Evolutionary conservation across 192 early-diverging fungal species (phyloP).

Genomic region (Rhizophagus sp.): DNA sequence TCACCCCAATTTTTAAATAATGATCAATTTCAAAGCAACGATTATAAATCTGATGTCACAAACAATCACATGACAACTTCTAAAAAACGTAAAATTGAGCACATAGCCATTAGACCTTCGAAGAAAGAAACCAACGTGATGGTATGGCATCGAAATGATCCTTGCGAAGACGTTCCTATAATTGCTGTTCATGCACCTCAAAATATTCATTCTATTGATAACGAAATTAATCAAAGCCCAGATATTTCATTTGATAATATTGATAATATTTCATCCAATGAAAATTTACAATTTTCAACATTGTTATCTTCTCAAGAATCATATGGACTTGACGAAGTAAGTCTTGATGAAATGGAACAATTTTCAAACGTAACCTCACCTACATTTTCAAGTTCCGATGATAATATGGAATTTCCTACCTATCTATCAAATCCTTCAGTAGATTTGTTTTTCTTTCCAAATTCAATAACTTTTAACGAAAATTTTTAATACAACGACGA

Average conservation of each 20-base stretch:
- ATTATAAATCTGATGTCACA: neutral
- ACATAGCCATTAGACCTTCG: neutral
- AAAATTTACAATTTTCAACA: neutral
- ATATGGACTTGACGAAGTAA: neutral
- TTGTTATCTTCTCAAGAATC: neutral
- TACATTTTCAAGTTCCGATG: neutral
- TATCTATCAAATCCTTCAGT: neutral
- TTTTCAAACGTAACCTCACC: neutral
- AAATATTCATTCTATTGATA: neutral
- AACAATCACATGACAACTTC: neutral
- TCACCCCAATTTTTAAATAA: neutral
- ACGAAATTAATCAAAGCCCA: neutral
- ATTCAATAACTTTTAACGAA: neutral
- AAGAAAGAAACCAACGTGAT: no score
- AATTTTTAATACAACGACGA: neutral
- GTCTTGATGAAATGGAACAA: neutral
- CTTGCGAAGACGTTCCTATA: neutral
- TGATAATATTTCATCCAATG: neutral
- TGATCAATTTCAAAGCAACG: neutral
- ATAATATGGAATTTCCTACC: no score
- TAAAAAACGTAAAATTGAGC: neutral
- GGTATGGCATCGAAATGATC: neutral
- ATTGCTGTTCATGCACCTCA: neutral
- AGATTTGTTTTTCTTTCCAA: neutral
- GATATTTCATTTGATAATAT: neutral